These are phyloP conservation scores for Penicillium occitanis DNA, from an alignment of 2,329 filamentous ascomycete genomes.

Conservation along the genomic window DNA sequence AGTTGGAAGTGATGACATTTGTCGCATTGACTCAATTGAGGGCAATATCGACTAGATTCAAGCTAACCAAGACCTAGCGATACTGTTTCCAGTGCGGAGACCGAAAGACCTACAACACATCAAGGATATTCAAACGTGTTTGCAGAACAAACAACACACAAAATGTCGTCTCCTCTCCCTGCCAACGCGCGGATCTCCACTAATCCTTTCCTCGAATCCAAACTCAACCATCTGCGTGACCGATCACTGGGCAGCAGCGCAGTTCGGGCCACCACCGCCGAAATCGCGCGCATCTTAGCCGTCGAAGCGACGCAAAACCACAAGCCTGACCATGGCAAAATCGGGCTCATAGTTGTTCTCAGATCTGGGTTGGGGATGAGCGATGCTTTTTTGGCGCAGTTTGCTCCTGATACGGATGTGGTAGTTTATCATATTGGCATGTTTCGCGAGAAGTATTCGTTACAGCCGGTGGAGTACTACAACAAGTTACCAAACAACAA, in stretches of 20 bases:
- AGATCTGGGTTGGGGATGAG: constrained; percentile 43
- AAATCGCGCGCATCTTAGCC: constrained; percentile 23
- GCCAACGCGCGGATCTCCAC: constrained; percentile 23
- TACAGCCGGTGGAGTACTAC: constrained; percentile 34
- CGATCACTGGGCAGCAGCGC: constrained; percentile 23
- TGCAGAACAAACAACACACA: neutral
- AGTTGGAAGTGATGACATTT: too few species aligned
- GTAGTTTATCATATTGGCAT: constrained; percentile 33
- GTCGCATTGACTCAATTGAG: neutral
- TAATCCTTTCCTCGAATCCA: constrained; percentile 23
- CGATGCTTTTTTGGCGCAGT: constrained; percentile 35
- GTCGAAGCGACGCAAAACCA: constrained; percentile 23
- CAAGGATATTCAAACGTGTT: neutral
- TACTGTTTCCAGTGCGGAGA: neutral
- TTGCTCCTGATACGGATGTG: constrained; percentile 29
- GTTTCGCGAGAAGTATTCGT: constrained; percentile 29
- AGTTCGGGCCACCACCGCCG: constrained; percentile 23
- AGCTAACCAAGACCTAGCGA: neutral
- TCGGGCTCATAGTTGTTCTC: constrained; percentile 31
- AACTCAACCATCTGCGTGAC: constrained; percentile 24
- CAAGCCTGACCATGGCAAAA: constrained; percentile 16
- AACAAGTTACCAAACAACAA: constrained; percentile 32
- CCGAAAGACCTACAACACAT: neutral
- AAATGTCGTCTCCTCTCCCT: constrained; percentile 15
- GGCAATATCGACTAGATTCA: neutral